Conservation (phyloP, 73 alveolate genomes). For the Paramecium caudatum region DNA sequence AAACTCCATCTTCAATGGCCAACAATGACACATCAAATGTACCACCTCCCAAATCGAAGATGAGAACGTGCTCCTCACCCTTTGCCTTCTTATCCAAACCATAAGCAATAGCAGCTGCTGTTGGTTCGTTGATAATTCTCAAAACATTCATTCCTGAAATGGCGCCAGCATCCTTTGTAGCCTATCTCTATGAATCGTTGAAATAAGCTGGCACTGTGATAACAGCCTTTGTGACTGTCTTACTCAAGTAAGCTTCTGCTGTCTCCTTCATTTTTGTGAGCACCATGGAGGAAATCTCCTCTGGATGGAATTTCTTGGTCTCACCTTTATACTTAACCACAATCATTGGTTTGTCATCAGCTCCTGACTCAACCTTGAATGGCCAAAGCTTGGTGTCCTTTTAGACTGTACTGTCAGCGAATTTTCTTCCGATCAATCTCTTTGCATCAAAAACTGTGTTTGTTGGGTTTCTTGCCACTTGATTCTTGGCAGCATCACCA, state of each 20-base stretch:
- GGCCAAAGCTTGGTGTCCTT: constrained; percentile 92
- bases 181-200: constrained; percentile 87
- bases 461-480: constrained; percentile 83
- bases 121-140: constrained; percentile 89
- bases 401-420: constrained; percentile 81
- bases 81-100: constrained; percentile 90
- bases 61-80: constrained; percentile 85
- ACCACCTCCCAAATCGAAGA: constrained; percentile 92
- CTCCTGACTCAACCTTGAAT: constrained; percentile 87
- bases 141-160: constrained; percentile 87
- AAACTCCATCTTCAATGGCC: constrained; percentile 90
- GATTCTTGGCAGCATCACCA: constrained; percentile 90
- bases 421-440: constrained; percentile 89
- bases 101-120: constrained; percentile 97
- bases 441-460: constrained; percentile 87
- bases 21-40: constrained; percentile 90
- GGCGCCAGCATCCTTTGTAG: constrained; percentile 94
- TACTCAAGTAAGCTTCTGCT: constrained; percentile 89
- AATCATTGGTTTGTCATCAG: constrained; percentile 89
- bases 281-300: constrained; percentile 91
- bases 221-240: constrained; percentile 88
- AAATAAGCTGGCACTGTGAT: constrained; percentile 91
- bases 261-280: constrained; percentile 91
- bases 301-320: constrained; percentile 88
- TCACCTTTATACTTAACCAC: constrained; percentile 83